phyloP scores from a whole-genome alignment of 192 early-diverging fungal species.

The Dispira simplex region DNA sequence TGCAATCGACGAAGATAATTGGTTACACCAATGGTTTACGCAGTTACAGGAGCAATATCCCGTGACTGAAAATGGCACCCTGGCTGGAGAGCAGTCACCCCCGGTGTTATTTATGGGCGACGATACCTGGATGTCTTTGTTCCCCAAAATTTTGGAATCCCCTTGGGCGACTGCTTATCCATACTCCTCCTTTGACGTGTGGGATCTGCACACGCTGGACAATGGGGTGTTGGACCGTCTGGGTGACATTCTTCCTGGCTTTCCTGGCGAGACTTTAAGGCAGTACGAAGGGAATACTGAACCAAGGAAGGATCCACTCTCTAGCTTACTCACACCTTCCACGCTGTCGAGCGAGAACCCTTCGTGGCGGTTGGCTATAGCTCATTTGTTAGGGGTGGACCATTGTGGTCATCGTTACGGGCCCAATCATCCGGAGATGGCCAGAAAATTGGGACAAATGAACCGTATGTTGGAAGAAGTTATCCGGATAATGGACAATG shows the following conservation, averaged over 20 bases:
- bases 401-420: constrained; percentile 90
- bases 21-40: constrained; percentile 37
- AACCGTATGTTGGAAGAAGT: constrained; percentile 56
- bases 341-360: not conserved
- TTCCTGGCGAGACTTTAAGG: constrained; percentile 5
- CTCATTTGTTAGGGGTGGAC: constrained; percentile 91
- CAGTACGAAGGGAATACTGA: not conserved
- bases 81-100: not conserved
- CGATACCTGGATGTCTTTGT: constrained; percentile 89
- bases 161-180: constrained; percentile 45
- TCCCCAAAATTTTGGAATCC: constrained; percentile 42
- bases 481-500: constrained; percentile 44
- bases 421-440: constrained; percentile 76
- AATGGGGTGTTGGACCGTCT: constrained; percentile 60
- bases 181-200: constrained; percentile 57
- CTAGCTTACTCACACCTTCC: too few species aligned
- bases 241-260: constrained; percentile 19
- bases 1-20: constrained; percentile 64
- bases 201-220: constrained; percentile 91
- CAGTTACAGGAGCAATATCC: not conserved
- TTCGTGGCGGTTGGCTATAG: constrained; percentile 69
- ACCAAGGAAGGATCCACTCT: not conserved
- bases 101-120: constrained; percentile 67
- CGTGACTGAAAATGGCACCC: constrained; percentile 1
- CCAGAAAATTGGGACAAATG: constrained; percentile 71